phyloP scores from a whole-genome alignment of 2,329 filamentous ascomycete species.

The Mycosphaerella arachidis region DNA sequence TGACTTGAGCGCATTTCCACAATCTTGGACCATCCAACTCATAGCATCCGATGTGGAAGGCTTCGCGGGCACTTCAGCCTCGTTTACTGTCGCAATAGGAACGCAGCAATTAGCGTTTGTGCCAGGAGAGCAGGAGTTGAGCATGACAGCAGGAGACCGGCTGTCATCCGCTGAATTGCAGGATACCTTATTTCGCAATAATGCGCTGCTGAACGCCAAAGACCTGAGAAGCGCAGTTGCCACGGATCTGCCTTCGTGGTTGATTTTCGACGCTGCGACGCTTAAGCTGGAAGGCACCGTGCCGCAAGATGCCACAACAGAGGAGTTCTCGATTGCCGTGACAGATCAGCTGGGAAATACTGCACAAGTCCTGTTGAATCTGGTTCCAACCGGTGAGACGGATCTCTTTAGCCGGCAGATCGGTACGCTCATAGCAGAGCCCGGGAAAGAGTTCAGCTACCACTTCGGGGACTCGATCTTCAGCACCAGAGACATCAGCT shows the following conservation, averaged over 20 bases:
- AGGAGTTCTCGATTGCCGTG: constrained; percentile 59
- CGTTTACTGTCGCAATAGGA: constrained; percentile 69
- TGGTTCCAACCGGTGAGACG: constrained; percentile 28
- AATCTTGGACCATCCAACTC: constrained; percentile 66
- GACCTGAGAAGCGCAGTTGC: constrained; percentile 50
- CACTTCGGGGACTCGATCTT: constrained; percentile 44
- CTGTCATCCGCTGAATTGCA: constrained; percentile 33
- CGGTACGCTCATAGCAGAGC: constrained; percentile 44
- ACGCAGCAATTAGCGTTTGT: constrained; percentile 64
- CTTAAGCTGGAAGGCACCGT: constrained; percentile 63
- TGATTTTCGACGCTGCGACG: constrained; percentile 59
- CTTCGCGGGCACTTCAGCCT: constrained; percentile 62
- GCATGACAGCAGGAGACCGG: constrained; percentile 30
- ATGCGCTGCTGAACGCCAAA: constrained; percentile 40
- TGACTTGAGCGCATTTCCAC: constrained; percentile 60
- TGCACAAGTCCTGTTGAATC: constrained; percentile 52
- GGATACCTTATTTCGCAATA: constrained; percentile 35
- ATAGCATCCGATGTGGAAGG: constrained; percentile 77
- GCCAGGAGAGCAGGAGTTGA: constrained; percentile 47
- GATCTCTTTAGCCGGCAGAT: constrained; percentile 44
- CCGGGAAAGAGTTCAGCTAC: constrained; percentile 48
- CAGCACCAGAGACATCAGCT: constrained; percentile 36
- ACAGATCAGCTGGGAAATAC: constrained; percentile 57
- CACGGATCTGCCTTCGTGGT: constrained; percentile 61
- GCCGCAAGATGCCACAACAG: constrained; percentile 53